These are phyloP conservation scores for Hymenoscyphus scutula DNA, from an alignment of 2,329 filamentous ascomycete species.

Conservation along the genomic window DNA sequence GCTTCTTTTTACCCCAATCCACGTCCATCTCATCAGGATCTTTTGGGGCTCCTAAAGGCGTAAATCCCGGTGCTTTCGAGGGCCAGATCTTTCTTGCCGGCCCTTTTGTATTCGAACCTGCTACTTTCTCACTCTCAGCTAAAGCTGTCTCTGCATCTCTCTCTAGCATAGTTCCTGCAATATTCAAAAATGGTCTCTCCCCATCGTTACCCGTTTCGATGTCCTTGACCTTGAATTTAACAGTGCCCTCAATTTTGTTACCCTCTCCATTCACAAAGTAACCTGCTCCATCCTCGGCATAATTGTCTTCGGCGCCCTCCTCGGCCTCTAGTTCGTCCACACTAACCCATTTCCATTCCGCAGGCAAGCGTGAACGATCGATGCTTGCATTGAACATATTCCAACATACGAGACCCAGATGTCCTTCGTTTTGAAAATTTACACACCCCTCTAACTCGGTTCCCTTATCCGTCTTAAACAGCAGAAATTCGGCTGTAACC, in stretches of 20 bases:
- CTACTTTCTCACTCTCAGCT: conserved; percentile 51
- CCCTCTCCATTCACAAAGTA: conserved; percentile 76
- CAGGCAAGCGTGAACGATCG: conserved; percentile 71
- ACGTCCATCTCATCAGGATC: conserved; percentile 26
- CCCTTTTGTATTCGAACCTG: conserved; percentile 36
- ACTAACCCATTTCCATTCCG: conserved; percentile 75
- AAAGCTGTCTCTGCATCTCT: conserved; percentile 63
- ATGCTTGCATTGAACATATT: conserved; percentile 92
- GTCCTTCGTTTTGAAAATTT: conserved; percentile 83
- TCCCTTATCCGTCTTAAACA: conserved; percentile 75
- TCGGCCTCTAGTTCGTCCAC: conserved; percentile 41
- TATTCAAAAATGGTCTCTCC: conserved; percentile 75
- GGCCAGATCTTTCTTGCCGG: conserved; percentile 38
- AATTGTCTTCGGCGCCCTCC: conserved; percentile 38
- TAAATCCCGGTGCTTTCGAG: conserved; percentile 33
- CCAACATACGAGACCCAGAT: conserved; percentile 85
- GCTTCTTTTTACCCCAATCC: conserved; percentile 19
- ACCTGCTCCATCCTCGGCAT: conserved; percentile 58
- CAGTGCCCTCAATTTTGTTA: conserved; percentile 64
- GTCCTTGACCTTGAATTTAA: conserved; percentile 78
- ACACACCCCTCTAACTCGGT: conserved; percentile 76
- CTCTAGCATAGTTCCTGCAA: conserved; percentile 82
- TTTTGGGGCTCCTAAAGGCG: conserved; percentile 31
- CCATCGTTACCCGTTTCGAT: conserved; percentile 77
- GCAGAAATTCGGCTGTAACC: conserved; percentile 80